Percentiles rank a stretch among this genome's conserved stretches.
Conservation (phyloP, 306 rosid genomes). For the Sesbania bispinosa region DNA sequence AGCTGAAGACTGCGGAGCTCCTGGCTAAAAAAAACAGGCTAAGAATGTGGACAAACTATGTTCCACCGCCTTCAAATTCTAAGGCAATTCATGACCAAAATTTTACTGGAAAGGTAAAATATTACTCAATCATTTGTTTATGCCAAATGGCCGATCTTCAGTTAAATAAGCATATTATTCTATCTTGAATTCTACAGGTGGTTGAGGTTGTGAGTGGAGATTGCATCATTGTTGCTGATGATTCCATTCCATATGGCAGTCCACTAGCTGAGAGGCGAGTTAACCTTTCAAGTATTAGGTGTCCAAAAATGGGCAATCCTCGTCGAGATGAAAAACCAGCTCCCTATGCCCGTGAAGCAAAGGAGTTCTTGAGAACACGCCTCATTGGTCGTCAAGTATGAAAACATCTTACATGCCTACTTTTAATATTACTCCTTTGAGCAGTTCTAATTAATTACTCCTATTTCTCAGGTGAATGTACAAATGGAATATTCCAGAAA, state of each 20-base stretch:
- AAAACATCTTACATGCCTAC: conserved; percentile 9
- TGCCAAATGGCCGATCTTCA: not conserved
- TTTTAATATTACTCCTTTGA: conserved; percentile 2
- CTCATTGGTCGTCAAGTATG: conserved; percentile 89
- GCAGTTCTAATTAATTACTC: conserved; percentile 14
- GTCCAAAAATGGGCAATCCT: conserved; percentile 97
- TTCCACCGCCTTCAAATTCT: conserved; percentile 86
- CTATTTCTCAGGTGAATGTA: conserved; percentile 70
- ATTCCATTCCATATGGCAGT: conserved; percentile 80
- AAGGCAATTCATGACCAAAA: conserved; percentile 97
- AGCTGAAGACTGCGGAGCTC: conserved; percentile 84
- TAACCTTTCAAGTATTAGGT: conserved; percentile 95
- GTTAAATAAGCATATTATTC: conserved; percentile 1
- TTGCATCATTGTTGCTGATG: conserved; percentile 91
- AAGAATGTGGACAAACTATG: conserved; percentile 86
- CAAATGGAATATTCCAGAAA: conserved; percentile 97
- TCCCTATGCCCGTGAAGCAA: conserved; percentile 99
- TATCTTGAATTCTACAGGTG: conserved; percentile 53
- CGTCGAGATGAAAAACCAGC: conserved; percentile 98
- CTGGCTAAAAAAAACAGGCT: conserved; percentile 77
- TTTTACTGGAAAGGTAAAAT: conserved; percentile 86
- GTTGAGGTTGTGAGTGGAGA: conserved; percentile 99
- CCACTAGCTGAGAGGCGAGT: conserved; percentile 95
- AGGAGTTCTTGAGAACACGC: conserved; percentile 90
- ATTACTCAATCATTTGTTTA: not conserved